phyloP scores from a whole-genome alignment of 768 basidiomycete species.

The Termitomyces sp. region DNA sequence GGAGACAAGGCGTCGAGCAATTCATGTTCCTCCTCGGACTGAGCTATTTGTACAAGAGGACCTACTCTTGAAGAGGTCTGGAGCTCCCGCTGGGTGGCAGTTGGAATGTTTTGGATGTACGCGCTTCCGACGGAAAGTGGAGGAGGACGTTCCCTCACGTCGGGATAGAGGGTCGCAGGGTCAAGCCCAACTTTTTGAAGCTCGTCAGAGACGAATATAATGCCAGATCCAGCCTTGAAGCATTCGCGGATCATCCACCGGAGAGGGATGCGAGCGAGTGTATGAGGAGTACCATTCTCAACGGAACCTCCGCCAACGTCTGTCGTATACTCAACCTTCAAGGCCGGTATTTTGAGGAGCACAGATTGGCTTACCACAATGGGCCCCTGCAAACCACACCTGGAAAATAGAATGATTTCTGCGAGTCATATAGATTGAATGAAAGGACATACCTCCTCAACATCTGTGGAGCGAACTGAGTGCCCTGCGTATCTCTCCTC shows the following conservation, averaged over 20 bases:
- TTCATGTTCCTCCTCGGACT: constrained; percentile 58
- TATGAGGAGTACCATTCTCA: constrained; percentile 35
- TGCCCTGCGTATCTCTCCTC: constrained; percentile 21
- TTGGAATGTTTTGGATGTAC: constrained; percentile 18
- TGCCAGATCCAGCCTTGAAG: constrained; percentile 54
- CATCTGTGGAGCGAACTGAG: constrained; percentile 21
- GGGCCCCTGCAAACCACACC: constrained; percentile 45
- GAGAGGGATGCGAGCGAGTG: constrained; percentile 49
- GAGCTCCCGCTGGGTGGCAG: neutral
- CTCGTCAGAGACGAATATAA: constrained; percentile 44
- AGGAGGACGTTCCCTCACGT: constrained; percentile 30
- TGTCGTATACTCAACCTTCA: neutral
- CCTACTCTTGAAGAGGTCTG: constrained; percentile 9
- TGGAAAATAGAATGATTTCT: neutral
- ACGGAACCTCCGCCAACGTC: constrained; percentile 29
- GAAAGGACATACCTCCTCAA: constrained; percentile 28
- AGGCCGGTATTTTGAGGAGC: neutral
- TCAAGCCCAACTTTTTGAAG: constrained; percentile 47
- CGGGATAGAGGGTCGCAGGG: constrained; percentile 37
- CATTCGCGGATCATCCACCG: constrained; percentile 73
- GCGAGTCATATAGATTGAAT: no score
- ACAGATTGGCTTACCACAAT: constrained; percentile 20
- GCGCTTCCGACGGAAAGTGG: constrained; percentile 19
- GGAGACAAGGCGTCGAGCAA: constrained; percentile 50
- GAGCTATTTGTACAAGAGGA: neutral